phyloP scores from a whole-genome alignment of 83 land plant genomes.

The Isoetes engelmannii region DNA sequence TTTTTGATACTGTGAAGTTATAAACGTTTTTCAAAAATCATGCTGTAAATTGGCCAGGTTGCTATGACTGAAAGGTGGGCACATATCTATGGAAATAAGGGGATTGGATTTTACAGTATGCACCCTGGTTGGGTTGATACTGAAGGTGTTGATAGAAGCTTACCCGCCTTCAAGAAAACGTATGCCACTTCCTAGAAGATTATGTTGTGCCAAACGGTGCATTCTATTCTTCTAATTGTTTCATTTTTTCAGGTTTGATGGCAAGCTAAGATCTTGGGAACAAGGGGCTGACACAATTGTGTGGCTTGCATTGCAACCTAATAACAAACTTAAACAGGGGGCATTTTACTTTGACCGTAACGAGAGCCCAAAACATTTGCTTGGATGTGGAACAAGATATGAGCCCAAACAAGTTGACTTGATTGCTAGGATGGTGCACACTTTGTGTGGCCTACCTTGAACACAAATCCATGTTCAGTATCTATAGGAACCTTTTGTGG shows the following conservation, averaged over 20 bases:
- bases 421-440: constrained; percentile 33
- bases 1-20: not conserved
- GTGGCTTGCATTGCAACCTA: constrained; percentile 81
- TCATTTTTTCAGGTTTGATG: constrained; percentile 35
- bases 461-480: not conserved
- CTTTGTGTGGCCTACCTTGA: constrained; percentile 33
- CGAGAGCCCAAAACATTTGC: constrained; percentile 67
- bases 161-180: constrained; percentile 57
- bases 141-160: constrained; percentile 59
- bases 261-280: constrained; percentile 53
- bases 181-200: constrained; percentile 17
- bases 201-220: not conserved
- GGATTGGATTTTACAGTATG: constrained; percentile 84
- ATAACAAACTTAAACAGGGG: constrained; percentile 56
- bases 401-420: constrained; percentile 40
- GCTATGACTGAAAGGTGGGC: constrained; percentile 89
- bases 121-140: constrained; percentile 97
- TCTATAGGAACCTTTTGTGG: too few relatives aligned
- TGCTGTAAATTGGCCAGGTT: constrained; percentile 39
- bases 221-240: constrained; percentile 1
- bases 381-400: constrained; percentile 45
- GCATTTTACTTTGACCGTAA: constrained; percentile 82
- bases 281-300: constrained; percentile 88
- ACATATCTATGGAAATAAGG: constrained; percentile 45
- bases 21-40: not conserved